Percentiles rank a stretch among this genome's conserved stretches.
phyloP scores from a whole-genome alignment of 1,284 basidiomycete species.

The Sanghuangporus sanghuang region DNA sequence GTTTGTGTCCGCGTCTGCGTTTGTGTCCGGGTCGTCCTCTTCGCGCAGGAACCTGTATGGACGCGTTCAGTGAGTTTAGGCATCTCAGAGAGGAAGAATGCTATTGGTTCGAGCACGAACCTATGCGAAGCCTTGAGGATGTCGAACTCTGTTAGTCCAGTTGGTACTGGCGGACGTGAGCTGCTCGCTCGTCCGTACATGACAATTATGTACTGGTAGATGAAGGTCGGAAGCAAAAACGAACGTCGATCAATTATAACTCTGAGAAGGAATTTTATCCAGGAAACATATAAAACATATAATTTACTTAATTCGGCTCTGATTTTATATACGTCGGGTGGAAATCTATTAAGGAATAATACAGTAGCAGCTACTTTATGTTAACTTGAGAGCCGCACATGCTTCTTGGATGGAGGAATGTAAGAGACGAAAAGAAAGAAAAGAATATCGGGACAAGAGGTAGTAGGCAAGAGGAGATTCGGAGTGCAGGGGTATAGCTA shows the following conservation, averaged over 20 bases:
- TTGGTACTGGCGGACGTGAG: neutral
- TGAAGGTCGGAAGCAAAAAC: neutral
- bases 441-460: neutral
- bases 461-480: neutral
- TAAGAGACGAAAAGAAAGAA: neutral
- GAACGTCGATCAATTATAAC: neutral
- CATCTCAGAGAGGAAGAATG: neutral
- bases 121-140: conserved; percentile 60
- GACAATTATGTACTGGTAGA: neutral
- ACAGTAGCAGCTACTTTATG: no score
- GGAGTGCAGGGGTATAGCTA: neutral
- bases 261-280: no score
- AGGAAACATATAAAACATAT: no score
- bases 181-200: conserved; percentile 4
- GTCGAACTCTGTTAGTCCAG: conserved; percentile 49
- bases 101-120: conserved; percentile 28
- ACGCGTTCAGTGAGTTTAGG: neutral
- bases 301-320: no score
- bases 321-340: no score
- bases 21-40: conserved; percentile 34
- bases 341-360: no score
- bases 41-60: conserved; percentile 72
- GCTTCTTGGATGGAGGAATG: no score
- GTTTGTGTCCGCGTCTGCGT: neutral
- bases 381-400: no score